phyloP scores from a whole-genome alignment of 176 grass and related monocot species.

The Avena sativa region DNA sequence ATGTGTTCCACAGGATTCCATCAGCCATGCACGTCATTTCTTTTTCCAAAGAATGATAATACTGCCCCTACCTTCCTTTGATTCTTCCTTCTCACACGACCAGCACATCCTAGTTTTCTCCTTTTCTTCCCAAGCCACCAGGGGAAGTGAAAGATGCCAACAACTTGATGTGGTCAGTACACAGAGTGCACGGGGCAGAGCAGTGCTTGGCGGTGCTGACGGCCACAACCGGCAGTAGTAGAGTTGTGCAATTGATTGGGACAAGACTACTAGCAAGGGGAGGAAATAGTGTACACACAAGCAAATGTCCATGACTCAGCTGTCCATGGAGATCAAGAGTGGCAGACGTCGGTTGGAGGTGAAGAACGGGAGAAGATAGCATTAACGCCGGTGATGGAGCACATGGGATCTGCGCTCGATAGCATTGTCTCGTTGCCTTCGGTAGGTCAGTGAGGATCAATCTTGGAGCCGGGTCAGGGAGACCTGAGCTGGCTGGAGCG shows the following conservation, averaged over 20 bases:
- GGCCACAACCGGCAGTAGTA: neutral
- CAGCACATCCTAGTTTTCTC: conserved; percentile 17
- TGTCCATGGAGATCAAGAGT: neutral
- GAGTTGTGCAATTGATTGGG: neutral
- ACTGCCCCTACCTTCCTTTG: neutral
- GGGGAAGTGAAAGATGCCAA: neutral
- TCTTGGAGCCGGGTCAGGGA: neutral
- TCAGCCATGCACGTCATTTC: neutral
- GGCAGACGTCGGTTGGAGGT: neutral
- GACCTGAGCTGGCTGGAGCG: neutral
- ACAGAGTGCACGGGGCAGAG: neutral
- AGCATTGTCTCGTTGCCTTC: neutral
- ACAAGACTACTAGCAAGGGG: neutral
- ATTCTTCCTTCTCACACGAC: neutral
- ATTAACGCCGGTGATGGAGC: neutral
- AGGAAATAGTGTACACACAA: neutral
- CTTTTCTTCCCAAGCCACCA: conserved; percentile 10
- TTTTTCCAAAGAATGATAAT: neutral
- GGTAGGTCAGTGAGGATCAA: neutral
- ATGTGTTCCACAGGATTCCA: neutral
- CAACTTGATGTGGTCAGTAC: neutral
- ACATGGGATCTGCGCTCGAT: neutral
- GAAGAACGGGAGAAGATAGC: neutral
- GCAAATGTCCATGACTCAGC: neutral
- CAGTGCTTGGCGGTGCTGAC: neutral